Conservation (phyloP, 2,329 filamentous ascomycete genomes). For the Epichloe typhina region DNA sequence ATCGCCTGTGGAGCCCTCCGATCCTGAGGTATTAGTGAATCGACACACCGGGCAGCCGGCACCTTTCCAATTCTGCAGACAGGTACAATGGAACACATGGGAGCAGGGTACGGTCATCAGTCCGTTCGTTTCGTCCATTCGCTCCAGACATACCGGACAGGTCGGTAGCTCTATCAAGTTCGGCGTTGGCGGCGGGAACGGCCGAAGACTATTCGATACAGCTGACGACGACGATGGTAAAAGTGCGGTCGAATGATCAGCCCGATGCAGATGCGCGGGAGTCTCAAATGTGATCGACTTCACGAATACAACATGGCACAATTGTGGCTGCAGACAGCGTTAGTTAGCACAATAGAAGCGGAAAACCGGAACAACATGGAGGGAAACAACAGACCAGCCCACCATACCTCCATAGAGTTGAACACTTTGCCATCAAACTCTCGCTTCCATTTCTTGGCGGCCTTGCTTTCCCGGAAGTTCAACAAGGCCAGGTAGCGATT, state of each 20-base stretch:
- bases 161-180: conserved; percentile 85
- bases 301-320: conserved; percentile 89
- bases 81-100: conserved; percentile 94
- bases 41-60: conserved; percentile 89
- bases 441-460: conserved; percentile 66
- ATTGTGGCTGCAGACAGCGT: conserved; percentile 51
- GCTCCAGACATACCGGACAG: conserved; percentile 89
- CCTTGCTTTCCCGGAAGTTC: conserved; percentile 70
- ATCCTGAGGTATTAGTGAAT: conserved; percentile 48
- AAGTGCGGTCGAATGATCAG: conserved; percentile 46
- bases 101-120: conserved; percentile 93
- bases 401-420: conserved; percentile 68
- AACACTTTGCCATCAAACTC: conserved; percentile 91
- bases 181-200: conserved; percentile 57
- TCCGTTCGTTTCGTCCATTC: conserved; percentile 96
- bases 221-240: conserved; percentile 22
- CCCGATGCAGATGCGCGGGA: conserved; percentile 32
- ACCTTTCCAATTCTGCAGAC: conserved; percentile 90
- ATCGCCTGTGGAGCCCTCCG: conserved; percentile 24
- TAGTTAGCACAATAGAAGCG: conserved; percentile 7
- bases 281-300: conserved; percentile 79
- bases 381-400: not conserved
- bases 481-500: conserved; percentile 93
- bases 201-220: conserved; percentile 36
- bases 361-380: not conserved